A percentile compares a stretch with the other conserved stretches of the same genome.
phyloP scores from a whole-genome alignment of 768 basidiomycete genomes.

The Amanita exitialis region DNA sequence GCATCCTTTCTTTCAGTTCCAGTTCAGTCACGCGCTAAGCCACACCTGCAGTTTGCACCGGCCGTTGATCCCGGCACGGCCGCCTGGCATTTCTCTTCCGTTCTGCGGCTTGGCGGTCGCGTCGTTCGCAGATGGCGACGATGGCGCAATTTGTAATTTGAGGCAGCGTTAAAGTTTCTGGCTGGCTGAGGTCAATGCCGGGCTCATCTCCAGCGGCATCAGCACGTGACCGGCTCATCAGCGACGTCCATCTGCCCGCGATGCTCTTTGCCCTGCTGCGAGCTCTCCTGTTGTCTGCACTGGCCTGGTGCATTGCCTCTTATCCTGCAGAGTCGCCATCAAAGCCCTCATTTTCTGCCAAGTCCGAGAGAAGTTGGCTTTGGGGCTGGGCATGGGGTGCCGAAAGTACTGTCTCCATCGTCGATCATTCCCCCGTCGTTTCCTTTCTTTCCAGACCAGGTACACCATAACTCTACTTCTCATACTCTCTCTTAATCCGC shows the following conservation, averaged over 20 bases:
- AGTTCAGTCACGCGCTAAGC: too few species aligned
- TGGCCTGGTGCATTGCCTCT: slow-evolving; percentile 7
- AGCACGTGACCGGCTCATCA: background rate
- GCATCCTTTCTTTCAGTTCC: too few species aligned
- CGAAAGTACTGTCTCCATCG: slow-evolving; percentile 63
- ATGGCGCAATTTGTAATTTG: too few species aligned
- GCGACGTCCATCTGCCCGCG: slow-evolving; percentile 1
- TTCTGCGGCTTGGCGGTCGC: too few species aligned
- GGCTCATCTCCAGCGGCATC: too few species aligned
- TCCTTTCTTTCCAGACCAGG: slow-evolving; percentile 62
- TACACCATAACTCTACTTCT: slow-evolving; percentile 11
- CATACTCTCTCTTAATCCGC: background rate
- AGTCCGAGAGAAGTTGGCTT: slow-evolving; percentile 44
- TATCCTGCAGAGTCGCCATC: slow-evolving; percentile 20
- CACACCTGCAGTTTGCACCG: too few species aligned
- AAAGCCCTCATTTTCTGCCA: slow-evolving; percentile 20
- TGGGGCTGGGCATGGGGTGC: slow-evolving; percentile 65
- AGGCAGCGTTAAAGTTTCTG: too few species aligned
- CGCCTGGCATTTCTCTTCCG: too few species aligned
- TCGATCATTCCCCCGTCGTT: slow-evolving; percentile 64
- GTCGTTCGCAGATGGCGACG: too few species aligned
- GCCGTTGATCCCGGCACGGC: too few species aligned
- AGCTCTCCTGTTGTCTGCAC: slow-evolving; percentile 14
- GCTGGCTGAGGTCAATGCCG: too few species aligned
- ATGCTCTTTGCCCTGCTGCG: slow-evolving; percentile 17